Conservation (phyloP, 78 protist genomes). For the Paratrimastix pyriformis region DNA sequence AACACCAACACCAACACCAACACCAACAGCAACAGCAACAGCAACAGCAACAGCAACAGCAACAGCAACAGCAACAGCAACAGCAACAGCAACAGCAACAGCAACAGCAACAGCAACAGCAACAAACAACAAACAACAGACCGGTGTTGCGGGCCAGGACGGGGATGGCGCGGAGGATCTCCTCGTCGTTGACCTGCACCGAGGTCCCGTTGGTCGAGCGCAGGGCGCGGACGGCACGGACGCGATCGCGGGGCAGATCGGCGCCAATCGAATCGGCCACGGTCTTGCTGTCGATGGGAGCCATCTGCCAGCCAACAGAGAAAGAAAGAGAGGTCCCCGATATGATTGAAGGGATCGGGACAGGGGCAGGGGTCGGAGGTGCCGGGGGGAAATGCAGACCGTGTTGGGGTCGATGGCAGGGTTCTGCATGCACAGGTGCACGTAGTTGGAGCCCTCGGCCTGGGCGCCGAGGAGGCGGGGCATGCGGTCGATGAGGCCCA, state of each 20-base stretch:
- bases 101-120: constrained; percentile 3
- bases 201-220: constrained; percentile 11
- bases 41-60: background rate
- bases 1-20: too few relatives aligned
- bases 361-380: too few relatives aligned
- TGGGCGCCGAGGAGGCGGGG: constrained; percentile 34
- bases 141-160: constrained; percentile 22
- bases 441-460: background rate
- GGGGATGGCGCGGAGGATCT: constrained; percentile 26
- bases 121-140: too few relatives aligned
- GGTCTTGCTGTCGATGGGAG: constrained; percentile 20
- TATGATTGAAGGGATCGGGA: background rate
- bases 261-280: constrained; percentile 39
- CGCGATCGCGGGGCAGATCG: constrained; percentile 9
- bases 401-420: too few relatives aligned
- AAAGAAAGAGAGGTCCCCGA: background rate
- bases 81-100: background rate
- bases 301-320: background rate
- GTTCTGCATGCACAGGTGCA: background rate
- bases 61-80: background rate
- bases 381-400: too few relatives aligned
- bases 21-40: too few relatives aligned
- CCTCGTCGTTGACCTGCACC: constrained; percentile 30
- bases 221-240: constrained; percentile 6
- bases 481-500: constrained; percentile 29